Base-by-base conservation (phyloP, 768 basidiomycete species). In the Kwoniella dejecticola region DNA sequence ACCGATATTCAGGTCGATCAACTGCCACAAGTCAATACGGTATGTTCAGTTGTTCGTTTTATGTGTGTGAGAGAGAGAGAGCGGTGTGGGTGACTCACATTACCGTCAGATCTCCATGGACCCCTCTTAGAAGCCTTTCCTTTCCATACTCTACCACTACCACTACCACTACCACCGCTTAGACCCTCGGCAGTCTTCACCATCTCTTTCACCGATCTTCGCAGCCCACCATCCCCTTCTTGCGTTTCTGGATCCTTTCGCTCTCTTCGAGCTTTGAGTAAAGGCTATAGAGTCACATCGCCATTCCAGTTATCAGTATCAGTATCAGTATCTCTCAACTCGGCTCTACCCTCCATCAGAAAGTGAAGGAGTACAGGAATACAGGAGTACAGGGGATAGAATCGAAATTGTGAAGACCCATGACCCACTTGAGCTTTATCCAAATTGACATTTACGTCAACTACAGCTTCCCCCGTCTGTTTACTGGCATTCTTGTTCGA, bases 1-100 rank as follows among this genome's bases (percentile, higher is more conserved):
- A 52, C 49, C 54, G 30, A 62, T 56, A 48, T 62, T 52, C 31
- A 62, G 24, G 19, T 62, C 49, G 41, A 62, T 48, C 46, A 62
- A 36, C 61, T 62, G 31, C 21, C 10, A 6, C 19, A 36, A 36
- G 33, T n/a, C n/a, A n/a, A n/a, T n/a, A n/a, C n/a, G n/a, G n/a
- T n/a, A n/a, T n/a, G n/a, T n/a, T n/a, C n/a, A n/a, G n/a, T n/a
- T n/a, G n/a, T n/a, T n/a, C n/a, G n/a, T n/a, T n/a, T n/a, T n/a
- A n/a, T n/a, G n/a, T n/a, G n/a, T n/a, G n/a, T n/a, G n/a, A n/a
- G n/a, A n/a, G n/a, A n/a, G 21, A 23, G 11, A 46, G 29, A 52
- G 36, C 36, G 8, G 17, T 26, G n/a, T n/a, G n/a, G n/a, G n/a
- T n/a, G n/a, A 44, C 29, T 55, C 10, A 50, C 60, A 38, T 48